Evolutionary conservation across 1,139 yeast species (phyloP).

Genomic region (Candida tropicalis): DNA sequence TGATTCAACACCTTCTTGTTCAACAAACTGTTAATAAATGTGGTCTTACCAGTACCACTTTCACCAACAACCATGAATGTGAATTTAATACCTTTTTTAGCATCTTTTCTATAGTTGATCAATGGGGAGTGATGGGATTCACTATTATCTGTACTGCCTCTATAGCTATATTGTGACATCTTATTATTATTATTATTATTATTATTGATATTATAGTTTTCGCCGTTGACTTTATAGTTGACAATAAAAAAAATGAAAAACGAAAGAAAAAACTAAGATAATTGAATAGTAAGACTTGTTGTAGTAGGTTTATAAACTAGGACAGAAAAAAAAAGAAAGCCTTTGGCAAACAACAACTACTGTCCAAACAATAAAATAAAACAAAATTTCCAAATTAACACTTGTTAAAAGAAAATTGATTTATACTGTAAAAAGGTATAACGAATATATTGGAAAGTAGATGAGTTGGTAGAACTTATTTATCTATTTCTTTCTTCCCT

Average conservation of each 20-base stretch:
- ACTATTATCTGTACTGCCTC: neutral
- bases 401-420: neutral
- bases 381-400: neutral
- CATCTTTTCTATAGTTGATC: conserved; percentile 65
- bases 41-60: conserved; percentile 84
- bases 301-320: no score
- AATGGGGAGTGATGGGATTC: conserved; percentile 39
- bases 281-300: neutral
- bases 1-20: conserved; percentile 64
- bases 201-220: no score
- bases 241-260: neutral
- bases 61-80: conserved; percentile 84
- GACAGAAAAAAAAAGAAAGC: neutral
- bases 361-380: neutral
- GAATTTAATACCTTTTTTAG: conserved; percentile 82
- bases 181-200: neutral
- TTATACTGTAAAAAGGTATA: neutral
- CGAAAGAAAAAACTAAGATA: neutral
- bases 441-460: conserved; percentile 2
- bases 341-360: neutral
- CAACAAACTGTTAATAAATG: conserved; percentile 77
- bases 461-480: neutral
- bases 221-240: neutral
- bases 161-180: conserved; percentile 4
- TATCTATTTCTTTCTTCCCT: neutral